Base-by-base conservation (phyloP, 2,329 filamentous ascomycete species). In the Aspergillus fumigatus region DNA sequence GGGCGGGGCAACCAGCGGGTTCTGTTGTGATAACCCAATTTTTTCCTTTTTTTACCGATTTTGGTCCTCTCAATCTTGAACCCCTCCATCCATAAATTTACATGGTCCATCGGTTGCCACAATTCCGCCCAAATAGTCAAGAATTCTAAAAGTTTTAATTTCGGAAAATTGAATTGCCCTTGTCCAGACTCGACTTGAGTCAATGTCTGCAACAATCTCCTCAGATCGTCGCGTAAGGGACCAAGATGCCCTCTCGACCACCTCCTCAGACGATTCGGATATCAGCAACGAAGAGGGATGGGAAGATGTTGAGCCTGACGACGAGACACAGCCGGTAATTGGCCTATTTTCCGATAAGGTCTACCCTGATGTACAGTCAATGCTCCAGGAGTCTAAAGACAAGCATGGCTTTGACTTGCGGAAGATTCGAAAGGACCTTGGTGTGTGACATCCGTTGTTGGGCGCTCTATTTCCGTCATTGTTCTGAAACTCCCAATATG, bases 321-420 rank as follows among this genome's bases (percentile, higher is more conserved):
- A 81, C 52, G 82, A 87, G 65, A 78, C 83, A 53, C 82, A 88
- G 26, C 75, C 81, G 21, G 79, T 91, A 56, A 78, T 88, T 50
- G 90, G 88, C 21, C 78, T 92, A 35, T 82, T 92, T 60, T 86
- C 88, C 63, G 81, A 86, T 55, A 77, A 82, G 58, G 82, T 84
- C 40, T 92, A 90, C 67, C 74, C 83, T 7, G 83, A 86, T 66
- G 81, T 86, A 38, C 71, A 74, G 27, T 78, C 81, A 21, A 90
- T 92, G 87, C 77, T 92, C 48, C 75, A 80, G 38, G 79, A 90
- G 69, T 88, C 85, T 80, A 87, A 83, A 66, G 79, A 86, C 51
- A 84, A 83, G 63, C 79, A 87, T 67, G 73, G 75, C 27, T 88
- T 92, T 65, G 88, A 92, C 71, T 83, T 92, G 57, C 69, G 85